Base-by-base conservation (phyloP, 2,329 filamentous ascomycete species). In the Daldinia sp. region DNA sequence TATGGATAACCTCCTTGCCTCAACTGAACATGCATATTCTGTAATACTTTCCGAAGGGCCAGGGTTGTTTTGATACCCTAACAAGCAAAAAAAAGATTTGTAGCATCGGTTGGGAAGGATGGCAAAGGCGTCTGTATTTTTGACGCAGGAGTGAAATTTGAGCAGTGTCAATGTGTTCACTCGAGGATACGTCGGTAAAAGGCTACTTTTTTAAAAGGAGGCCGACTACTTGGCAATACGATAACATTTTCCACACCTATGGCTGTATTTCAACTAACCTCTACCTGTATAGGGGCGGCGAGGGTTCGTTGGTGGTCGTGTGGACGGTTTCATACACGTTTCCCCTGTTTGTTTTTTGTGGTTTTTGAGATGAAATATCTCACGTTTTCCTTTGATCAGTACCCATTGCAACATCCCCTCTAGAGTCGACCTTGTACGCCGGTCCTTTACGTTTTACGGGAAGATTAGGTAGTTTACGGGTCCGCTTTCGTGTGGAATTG, bases 1-100 rank as follows among this genome's bases (percentile, higher is more conserved):
- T 66, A 63, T 66, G 68, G 69, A 73, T 72, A 17, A 75, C 70
- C 72, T 75, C 73, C 73, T 76, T 74, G 67, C 75, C 74, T 76
- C 74, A 70, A 73, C 77, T 78, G 76, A 73, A 70, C 53, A 69
- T 71, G 70, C 64, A 70, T 72, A 66, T 64, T 68, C 68, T 56
- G 55, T 67, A 65, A 61, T 61, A 66, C 59, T 64, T 66, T 61
- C 52, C 53, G 54, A 64, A 68, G 68, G 64, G 66, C 67, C 66
- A 61, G 66, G 58, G 68, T 72, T 70, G 66, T 60, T 64, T 72
- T 68, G 68, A 72, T 70, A 73, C 70, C 69, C 68, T 71, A 8
- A 68, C 71, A 72, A 71, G 73, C 67, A 64, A 70, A 72, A 70
- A 72, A 23, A 48, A 68, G 69, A 69, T 71, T 73, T 65, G 68